Base-by-base conservation (phyloP, 1,139 yeast genomes). In the Magnusiomyces clavatus region DNA sequence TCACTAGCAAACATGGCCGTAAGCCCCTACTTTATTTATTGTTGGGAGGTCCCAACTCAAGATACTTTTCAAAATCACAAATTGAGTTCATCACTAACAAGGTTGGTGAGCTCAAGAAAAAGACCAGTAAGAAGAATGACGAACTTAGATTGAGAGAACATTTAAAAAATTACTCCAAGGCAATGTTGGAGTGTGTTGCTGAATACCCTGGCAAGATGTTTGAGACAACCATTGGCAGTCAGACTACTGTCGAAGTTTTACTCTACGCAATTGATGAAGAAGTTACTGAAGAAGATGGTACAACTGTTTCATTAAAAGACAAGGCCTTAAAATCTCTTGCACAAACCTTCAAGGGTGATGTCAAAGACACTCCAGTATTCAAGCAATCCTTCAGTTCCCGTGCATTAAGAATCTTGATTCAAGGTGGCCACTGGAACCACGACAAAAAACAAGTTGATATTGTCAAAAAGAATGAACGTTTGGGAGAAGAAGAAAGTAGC, bases 61-160 rank as follows among this genome's bases (percentile, higher is more conserved):
- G 86, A 64, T 90, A 83, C 68, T 90, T 92, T 69, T 78, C 86
- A 37, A 95, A 95, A 50, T 66, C 74, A 20, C 78, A 80, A 40
- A 77, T 82, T 64, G 79, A 78, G 50, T 82, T 83, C 53, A 72
- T 89, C 54, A 65, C 70, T 46, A 8, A 24, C 31, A 77, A 71
- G 60, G 83, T 86, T 64, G 78, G 83, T 63, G 79, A 77, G 58
- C 68, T 84, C 65, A 87, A 96, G 39, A 66, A 74, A 57, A 79
- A 78, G 55, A 86, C 95, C 1, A 82, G 96, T 36, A 92, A 90
- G 69, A 92, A 92, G 69, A 94, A 89, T 40, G 85, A 83, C 64
- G 82, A 77, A 6, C 82, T 77, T 56, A 82, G 96, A 74, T 81
- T 88, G 66, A 56, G 60, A 11, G 97, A 92, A 71, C 72, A 89